Base-by-base conservation (phyloP, 2,329 filamentous ascomycete genomes). In the Paracoccidioides brasiliensis region DNA sequence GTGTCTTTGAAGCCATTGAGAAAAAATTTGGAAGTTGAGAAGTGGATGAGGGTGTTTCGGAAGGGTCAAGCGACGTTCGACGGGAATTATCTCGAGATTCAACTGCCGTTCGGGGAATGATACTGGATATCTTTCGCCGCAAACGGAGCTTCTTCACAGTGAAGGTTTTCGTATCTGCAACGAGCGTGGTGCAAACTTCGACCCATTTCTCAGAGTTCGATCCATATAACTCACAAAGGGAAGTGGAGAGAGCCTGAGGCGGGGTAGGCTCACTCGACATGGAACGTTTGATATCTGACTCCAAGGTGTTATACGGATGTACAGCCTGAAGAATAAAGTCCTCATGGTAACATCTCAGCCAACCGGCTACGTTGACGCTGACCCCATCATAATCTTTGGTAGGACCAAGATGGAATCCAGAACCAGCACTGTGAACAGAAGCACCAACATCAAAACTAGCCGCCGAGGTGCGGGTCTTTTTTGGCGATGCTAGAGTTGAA, bases 281-380 rank as follows among this genome's bases (percentile, higher is more conserved):
- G 5, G 78, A 76, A 45, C 72, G 71, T 61, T 74, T 78, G 58
- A 82, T 76, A 50, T 82, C 79, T 14, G 74, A 71, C 61, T 78
- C 74, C 4, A 82, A 64, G 15, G 72, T 69, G 3, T 67, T 61
- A 57, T 82, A 81, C 3, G 78, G 78, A 41, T 75, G 74, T 41
- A 81, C 78, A 12, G 77, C 80, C 65, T 83, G 80, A 1, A 83
- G 72, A 8, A 76, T 70, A 60, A 82, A 82, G 63, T 83, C 80
- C 56, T 80, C 75, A 62, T 82, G 80, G 59, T 79, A 81, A 8
- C 68, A 69, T 56, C 75, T 77, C 28, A 82, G 63, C 75, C 78
- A 82, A 3, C 80, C 80, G 56, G 78, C 79, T 14, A 81, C 79
- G 58, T 80, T 80, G 54, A 76, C 69, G 28, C 73, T 72, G n/a